phyloP scores from a whole-genome alignment of 768 basidiomycete genomes.

The Russula emetica region DNA sequence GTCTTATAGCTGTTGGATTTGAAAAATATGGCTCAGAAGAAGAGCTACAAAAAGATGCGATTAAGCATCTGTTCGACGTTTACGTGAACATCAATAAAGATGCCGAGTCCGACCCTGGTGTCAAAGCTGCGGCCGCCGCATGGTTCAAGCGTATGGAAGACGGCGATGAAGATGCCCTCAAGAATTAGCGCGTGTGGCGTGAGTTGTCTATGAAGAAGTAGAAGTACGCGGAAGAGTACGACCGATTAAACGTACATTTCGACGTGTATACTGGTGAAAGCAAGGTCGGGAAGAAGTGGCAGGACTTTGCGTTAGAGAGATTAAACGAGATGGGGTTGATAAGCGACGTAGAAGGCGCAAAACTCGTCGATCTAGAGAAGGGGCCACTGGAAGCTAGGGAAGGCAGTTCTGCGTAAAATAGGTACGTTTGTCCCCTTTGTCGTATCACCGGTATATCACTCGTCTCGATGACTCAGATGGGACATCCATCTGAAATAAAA shows the following conservation, averaged over 20 bases:
- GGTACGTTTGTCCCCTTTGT: slow-evolving; percentile 40
- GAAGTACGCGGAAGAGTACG: slow-evolving; percentile 86
- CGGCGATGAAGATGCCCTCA: slow-evolving; percentile 77
- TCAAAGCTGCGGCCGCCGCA: slow-evolving; percentile 75
- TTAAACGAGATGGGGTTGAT: slow-evolving; percentile 72
- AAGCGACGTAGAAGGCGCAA: slow-evolving; percentile 72
- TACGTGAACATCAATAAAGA: slow-evolving; percentile 94
- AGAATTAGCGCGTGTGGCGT: slow-evolving; percentile 91
- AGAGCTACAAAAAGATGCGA: slow-evolving; percentile 79
- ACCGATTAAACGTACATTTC: slow-evolving; percentile 82
- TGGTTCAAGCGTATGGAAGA: slow-evolving; percentile 97
- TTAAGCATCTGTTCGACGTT: slow-evolving; percentile 90
- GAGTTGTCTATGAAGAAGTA: slow-evolving; percentile 85
- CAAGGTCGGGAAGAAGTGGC: slow-evolving; percentile 65
- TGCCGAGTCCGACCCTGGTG: slow-evolving; percentile 66
- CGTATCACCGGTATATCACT: background rate
- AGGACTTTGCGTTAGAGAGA: slow-evolving; percentile 63
- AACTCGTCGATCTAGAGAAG: slow-evolving; percentile 81
- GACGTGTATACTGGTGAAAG: slow-evolving; percentile 93
- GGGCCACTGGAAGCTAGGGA: slow-evolving; percentile 93
- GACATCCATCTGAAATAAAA: slow-evolving; percentile 89
- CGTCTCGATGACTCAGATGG: slow-evolving; percentile 55
- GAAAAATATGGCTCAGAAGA: slow-evolving; percentile 87
- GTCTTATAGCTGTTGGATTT: slow-evolving; percentile 85
- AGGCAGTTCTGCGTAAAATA: slow-evolving; percentile 83